Evolutionary conservation across 179 eudicot species (phyloP).

Genomic region (Pouteria campechiana): DNA sequence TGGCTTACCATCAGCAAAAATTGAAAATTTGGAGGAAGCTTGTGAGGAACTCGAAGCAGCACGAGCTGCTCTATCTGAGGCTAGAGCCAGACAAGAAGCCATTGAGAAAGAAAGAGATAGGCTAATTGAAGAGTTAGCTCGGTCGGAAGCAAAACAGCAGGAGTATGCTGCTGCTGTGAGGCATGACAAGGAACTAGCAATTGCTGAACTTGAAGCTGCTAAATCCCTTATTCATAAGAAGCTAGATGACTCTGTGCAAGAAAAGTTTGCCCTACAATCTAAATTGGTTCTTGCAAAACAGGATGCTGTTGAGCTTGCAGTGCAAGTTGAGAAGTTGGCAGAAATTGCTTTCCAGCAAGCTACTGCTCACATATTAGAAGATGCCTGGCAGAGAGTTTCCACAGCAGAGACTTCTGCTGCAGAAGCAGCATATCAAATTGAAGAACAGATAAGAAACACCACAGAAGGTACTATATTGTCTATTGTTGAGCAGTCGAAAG

Average conservation of each 20-base stretch:
- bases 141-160: slow-evolving; percentile 8
- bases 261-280: slow-evolving; percentile 7
- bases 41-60: slow-evolving; percentile 6
- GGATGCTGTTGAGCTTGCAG: slow-evolving; percentile 15
- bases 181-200: slow-evolving; percentile 11
- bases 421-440: slow-evolving; percentile 11
- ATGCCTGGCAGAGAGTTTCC: slow-evolving; percentile 7
- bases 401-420: slow-evolving; percentile 14
- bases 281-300: slow-evolving; percentile 13
- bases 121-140: slow-evolving; percentile 10
- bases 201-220: slow-evolving; percentile 11
- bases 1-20: not conserved
- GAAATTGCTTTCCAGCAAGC: slow-evolving; percentile 16
- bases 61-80: slow-evolving; percentile 8
- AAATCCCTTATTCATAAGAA: slow-evolving; percentile 4
- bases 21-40: not conserved
- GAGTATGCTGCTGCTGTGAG: slow-evolving; percentile 3
- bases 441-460: slow-evolving; percentile 6
- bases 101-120: slow-evolving; percentile 12
- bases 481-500: slow-evolving; percentile 7
- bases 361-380: slow-evolving; percentile 12
- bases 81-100: slow-evolving; percentile 7
- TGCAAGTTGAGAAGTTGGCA: slow-evolving; percentile 12
- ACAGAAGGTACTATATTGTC: slow-evolving; percentile 5
- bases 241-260: slow-evolving; percentile 5